These are phyloP conservation scores for Schoenoplectus triqueter DNA, from an alignment of 202 grass and related monocot genomes.

Conservation along the genomic window DNA sequence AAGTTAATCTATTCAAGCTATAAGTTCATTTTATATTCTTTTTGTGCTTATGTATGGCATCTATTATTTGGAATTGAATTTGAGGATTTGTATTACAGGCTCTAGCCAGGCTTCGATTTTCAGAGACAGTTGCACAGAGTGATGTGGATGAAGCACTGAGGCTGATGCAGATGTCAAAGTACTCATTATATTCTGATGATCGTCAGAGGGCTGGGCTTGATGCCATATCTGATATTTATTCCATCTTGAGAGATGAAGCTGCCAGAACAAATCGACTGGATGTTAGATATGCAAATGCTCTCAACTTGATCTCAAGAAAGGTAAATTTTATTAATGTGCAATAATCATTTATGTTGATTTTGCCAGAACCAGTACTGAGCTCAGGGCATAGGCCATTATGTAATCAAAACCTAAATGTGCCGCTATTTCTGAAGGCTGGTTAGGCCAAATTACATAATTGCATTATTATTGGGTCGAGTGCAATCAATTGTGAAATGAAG, in stretches of 20 bases:
- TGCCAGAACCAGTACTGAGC: slow-evolving; percentile 15
- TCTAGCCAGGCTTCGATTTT: slow-evolving; percentile 94
- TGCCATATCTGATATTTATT: slow-evolving; percentile 98
- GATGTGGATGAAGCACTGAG: slow-evolving; percentile 92
- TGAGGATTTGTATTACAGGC: slow-evolving; percentile 50
- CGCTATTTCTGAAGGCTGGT: background rate
- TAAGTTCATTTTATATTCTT: background rate
- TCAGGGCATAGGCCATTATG: background rate
- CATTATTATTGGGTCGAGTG: background rate
- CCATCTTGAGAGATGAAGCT: slow-evolving; percentile 90
- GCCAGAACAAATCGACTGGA: slow-evolving; percentile 81
- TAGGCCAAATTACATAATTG: background rate
- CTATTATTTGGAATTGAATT: slow-evolving; percentile 20
- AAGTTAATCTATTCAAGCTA: background rate
- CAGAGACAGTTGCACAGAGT: slow-evolving; percentile 84
- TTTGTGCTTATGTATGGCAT: slow-evolving; percentile 4
- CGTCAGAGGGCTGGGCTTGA: slow-evolving; percentile 92
- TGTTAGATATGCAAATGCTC: slow-evolving; percentile 86
- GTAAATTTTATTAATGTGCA: slow-evolving; percentile 45
- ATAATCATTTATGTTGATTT: background rate
- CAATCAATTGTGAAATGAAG: background rate
- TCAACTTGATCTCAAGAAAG: slow-evolving; percentile 99
- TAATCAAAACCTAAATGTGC: slow-evolving; percentile 24
- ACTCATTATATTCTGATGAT: slow-evolving; percentile 89
- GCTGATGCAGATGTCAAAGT: slow-evolving; percentile 99